phyloP scores from a whole-genome alignment of 495 filamentous ascomycete genomes.

The Talaromyces proteolyticus region DNA sequence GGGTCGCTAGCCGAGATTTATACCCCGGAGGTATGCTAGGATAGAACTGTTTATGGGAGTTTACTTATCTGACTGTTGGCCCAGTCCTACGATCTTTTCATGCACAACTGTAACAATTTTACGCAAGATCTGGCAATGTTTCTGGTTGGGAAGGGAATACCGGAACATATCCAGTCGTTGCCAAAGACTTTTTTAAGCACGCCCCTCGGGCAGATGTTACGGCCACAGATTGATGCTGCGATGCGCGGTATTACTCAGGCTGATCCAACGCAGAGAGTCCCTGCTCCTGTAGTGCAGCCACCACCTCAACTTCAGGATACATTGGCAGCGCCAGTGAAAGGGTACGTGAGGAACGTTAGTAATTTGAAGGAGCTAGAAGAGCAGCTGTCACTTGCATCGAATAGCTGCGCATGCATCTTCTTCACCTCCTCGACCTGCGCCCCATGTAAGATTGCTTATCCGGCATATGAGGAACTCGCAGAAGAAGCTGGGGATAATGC shows the following conservation, averaged over 20 bases:
- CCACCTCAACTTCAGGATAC: constrained; percentile 4
- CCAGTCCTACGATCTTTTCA: constrained; percentile 80
- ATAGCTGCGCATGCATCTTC: constrained; percentile 77
- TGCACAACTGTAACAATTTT: constrained; percentile 99
- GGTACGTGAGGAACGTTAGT: constrained; percentile 46
- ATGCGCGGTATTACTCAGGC: constrained; percentile 61
- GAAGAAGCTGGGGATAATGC: constrained; percentile 63
- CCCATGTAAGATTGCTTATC: constrained; percentile 81
- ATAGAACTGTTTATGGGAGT: neutral
- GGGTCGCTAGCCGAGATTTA: constrained; percentile 78
- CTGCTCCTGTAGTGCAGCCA: constrained; percentile 17
- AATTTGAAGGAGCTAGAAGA: constrained; percentile 53
- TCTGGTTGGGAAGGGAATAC: constrained; percentile 83
- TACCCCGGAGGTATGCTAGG: constrained; percentile 58
- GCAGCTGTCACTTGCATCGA: constrained; percentile 50
- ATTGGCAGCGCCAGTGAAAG: constrained; percentile 10
- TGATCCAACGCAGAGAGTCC: constrained; percentile 24
- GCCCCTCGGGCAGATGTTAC: constrained; percentile 86
- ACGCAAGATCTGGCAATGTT: constrained; percentile 91
- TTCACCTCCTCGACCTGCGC: constrained; percentile 87
- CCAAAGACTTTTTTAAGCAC: constrained; percentile 83
- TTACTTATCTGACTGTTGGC: constrained; percentile 6
- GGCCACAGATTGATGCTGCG: constrained; percentile 70
- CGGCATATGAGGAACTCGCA: constrained; percentile 76
- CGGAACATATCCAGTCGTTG: constrained; percentile 79